Evolutionary conservation across 768 basidiomycete genomes (phyloP), one percentile per base, ranked within the genome.

Genomic region (Phanerochaete carnosa): DNA sequence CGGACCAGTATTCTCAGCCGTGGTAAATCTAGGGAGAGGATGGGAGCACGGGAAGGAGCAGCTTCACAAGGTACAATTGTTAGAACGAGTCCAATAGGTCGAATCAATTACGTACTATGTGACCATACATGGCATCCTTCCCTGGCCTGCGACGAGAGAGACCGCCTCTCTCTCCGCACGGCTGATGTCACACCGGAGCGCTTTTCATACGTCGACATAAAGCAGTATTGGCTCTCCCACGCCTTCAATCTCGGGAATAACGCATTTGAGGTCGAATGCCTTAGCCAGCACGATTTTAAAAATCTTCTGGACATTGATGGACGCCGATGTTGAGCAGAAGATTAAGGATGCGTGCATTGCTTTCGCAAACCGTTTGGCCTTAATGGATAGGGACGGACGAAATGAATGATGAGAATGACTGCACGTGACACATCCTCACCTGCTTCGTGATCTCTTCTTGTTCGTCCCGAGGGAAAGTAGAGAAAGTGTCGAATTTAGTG

Each of bases 311-410:
- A 99, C 96, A 76, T 99, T 99, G 80, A 98, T 97, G 62, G 95
- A 95, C 65, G 96, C 95, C 51, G 94, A 93, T 51, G 97, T 99
- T 54, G 96, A 98, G 77, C 96, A 99, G 77, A 98, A 99, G 74
- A 99, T 97, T 62, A 99, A 78, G n/a, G 95, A 96, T 19, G 97
- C 95, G 73, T 98, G 95, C 97, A 99, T 99, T 54, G 97, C 97
- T 73, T 92, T 90, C 62, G 95, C 94, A 76, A 99, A 99, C 67
- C 96, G 88, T 74, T 97, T 97, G 46, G 97, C 96, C 92, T 95
- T 70, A 2, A 35, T 39, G 58, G 57, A 56, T 39, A 45, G 16
- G 50, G 28, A 52, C 28, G 50, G 22, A 52, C 60, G 58, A 45
- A 26, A 29, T 58, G 7, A 60, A 19, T 43, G 11, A 43, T 43